Percentiles rank a stretch among this genome's conserved stretches.
Evolutionary conservation across 495 filamentous ascomycete species (phyloP).

Genomic region (Friedmanniomyces simplex): DNA sequence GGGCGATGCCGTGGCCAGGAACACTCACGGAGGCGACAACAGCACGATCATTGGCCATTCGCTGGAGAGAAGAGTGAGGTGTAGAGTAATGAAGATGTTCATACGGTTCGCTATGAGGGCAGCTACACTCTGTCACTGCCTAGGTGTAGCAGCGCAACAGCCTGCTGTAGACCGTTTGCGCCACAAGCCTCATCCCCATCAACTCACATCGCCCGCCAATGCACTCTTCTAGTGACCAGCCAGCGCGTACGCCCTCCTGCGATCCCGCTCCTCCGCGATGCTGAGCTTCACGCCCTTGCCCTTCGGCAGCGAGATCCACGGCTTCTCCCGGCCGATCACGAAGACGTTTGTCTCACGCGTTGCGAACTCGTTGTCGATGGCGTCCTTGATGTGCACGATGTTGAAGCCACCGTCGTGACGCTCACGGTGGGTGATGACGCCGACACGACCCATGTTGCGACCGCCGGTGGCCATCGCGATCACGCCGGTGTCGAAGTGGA

Average conservation of each 20-base stretch:
- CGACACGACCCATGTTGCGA: conserved; percentile 99
- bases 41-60: not conserved
- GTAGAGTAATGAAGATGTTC: not conserved
- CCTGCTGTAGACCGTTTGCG: not conserved
- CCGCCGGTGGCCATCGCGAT: conserved; percentile 97
- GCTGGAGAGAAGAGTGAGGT: not conserved
- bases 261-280: conserved; percentile 97
- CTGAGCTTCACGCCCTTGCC: conserved; percentile 99
- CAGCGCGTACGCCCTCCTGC: conserved; percentile 69
- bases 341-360: conserved; percentile 98
- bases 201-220: not conserved
- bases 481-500: conserved; percentile 93
- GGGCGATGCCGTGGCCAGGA: not conserved
- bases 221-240: conserved; percentile 45
- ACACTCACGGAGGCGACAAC: not conserved
- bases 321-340: conserved; percentile 94
- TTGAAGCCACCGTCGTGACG: conserved; percentile 99
- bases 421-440: conserved; percentile 99
- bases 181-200: not conserved
- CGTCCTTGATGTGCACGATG: conserved; percentile 99
- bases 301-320: conserved; percentile 97
- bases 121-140: not conserved
- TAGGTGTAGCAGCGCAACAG: not conserved
- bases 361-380: conserved; percentile 97
- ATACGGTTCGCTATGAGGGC: not conserved